Evolutionary conservation across 306 rosid species (phyloP).

Genomic region (Sicyos baderoa): DNA sequence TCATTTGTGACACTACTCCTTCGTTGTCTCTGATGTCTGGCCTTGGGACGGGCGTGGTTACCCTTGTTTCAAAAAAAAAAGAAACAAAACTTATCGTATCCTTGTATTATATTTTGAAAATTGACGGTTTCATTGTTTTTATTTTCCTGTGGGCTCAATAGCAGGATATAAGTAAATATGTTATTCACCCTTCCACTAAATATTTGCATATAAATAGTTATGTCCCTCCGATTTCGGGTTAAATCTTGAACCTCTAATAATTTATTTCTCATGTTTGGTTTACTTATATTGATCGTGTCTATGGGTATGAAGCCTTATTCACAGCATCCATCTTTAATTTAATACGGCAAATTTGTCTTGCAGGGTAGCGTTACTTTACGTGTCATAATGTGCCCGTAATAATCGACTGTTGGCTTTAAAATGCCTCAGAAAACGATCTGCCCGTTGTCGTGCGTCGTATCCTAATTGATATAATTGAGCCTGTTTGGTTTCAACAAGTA

Average conservation of each 20-base stretch:
- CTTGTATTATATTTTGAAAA: not conserved
- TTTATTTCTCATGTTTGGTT: not conserved
- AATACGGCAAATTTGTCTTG: not conserved
- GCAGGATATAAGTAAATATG: not conserved
- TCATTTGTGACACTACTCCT: no score
- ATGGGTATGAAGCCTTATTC: not conserved
- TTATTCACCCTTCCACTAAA: not conserved
- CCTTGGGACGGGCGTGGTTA: no score
- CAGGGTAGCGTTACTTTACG: not conserved
- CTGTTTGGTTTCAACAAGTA: constrained; percentile 37
- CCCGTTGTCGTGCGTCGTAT: not conserved
- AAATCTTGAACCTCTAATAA: not conserved
- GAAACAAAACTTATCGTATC: not conserved
- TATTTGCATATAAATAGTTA: not conserved
- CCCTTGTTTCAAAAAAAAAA: no score
- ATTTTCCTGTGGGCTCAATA: not conserved
- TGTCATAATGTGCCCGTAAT: not conserved
- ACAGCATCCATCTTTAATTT: not conserved
- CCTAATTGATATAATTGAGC: constrained; percentile 10
- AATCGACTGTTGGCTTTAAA: not conserved
- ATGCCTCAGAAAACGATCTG: not conserved
- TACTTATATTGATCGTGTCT: not conserved
- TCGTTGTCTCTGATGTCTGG: no score
- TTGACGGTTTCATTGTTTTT: not conserved
- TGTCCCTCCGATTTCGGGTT: not conserved